These are phyloP conservation scores for Bondarzewia mesenterica DNA, from an alignment of 1,284 basidiomycete genomes.

Conservation along the genomic window DNA sequence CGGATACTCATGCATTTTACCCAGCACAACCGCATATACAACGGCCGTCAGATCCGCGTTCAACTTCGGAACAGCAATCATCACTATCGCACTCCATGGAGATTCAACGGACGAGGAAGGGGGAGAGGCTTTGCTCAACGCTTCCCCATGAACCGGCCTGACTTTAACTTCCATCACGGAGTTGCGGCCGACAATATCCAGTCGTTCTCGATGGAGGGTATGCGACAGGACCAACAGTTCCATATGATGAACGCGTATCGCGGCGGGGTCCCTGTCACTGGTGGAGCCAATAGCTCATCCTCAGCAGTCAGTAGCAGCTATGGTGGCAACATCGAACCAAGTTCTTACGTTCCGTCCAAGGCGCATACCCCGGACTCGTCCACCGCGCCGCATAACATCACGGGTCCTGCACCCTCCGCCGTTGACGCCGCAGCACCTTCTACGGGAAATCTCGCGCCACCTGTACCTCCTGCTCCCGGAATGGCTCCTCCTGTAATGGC, in stretches of 20 bases:
- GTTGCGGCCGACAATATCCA: background rate
- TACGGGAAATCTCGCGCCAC: background rate
- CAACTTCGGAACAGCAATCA: slow-evolving; percentile 34
- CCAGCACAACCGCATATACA: slow-evolving; percentile 60
- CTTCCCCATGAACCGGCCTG: slow-evolving; percentile 7
- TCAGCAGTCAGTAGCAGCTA: background rate
- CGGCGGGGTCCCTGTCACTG: background rate
- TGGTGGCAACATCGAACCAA: background rate
- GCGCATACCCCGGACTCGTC: slow-evolving; percentile 1
- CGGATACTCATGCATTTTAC: background rate
- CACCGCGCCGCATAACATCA: background rate
- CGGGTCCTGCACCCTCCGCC: background rate
- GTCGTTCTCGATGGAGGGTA: background rate
- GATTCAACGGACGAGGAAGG: slow-evolving; percentile 12
- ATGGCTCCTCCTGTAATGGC: background rate
- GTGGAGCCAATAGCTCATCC: background rate
- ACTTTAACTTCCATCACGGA: background rate
- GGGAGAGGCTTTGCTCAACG: slow-evolving; percentile 7
- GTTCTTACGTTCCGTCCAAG: background rate
- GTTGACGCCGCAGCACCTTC: background rate
- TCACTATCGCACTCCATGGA: slow-evolving; percentile 18
- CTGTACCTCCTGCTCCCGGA: background rate
- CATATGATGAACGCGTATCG: background rate
- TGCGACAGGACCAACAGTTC: background rate
- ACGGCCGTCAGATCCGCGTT: slow-evolving; percentile 64